Percentiles rank a stretch among this genome's conserved stretches.
Evolutionary conservation across 1,284 basidiomycete species (phyloP).

Genomic region (Exobasidium rhododendri): DNA sequence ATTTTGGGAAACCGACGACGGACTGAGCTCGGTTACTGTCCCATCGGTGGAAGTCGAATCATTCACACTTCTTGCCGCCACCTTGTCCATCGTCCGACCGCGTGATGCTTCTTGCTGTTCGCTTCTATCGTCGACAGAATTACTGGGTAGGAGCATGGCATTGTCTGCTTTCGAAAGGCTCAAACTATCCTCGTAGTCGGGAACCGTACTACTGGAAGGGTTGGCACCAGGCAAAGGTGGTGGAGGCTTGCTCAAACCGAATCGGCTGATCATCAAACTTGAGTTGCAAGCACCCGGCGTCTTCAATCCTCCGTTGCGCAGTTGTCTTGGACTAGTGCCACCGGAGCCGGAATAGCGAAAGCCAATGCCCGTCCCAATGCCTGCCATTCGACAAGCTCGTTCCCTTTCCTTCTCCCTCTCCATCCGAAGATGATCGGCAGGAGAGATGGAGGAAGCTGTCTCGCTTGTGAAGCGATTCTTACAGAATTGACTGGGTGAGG

Average conservation of each 20-base stretch:
- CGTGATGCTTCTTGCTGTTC: background rate
- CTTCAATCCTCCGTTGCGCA: slow-evolving; percentile 1
- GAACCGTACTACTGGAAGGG: slow-evolving; percentile 4
- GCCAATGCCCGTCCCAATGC: slow-evolving; percentile 18
- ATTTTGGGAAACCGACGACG: background rate
- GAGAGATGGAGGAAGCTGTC: background rate
- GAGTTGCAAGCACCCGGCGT: background rate
- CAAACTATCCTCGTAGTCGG: background rate
- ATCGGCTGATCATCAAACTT: slow-evolving; percentile 17
- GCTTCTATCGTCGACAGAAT: background rate
- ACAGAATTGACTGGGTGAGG: slow-evolving; percentile 12
- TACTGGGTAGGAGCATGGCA: too few relatives aligned
- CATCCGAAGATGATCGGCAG: slow-evolving; percentile 17
- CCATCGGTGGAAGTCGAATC: slow-evolving; percentile 7
- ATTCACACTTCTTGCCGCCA: background rate
- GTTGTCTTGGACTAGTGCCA: background rate
- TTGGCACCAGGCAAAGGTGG: slow-evolving; percentile 30
- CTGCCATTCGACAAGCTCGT: slow-evolving; percentile 16
- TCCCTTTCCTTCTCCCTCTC: slow-evolving; percentile 22
- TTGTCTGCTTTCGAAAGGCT: too few relatives aligned
- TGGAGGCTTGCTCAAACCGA: slow-evolving; percentile 31
- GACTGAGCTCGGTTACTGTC: background rate
- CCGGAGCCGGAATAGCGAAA: slow-evolving; percentile 17
- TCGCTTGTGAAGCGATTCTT: slow-evolving; percentile 1
- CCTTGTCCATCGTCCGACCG: slow-evolving; percentile 9